A percentile compares a stretch with the other conserved stretches of the same genome.
Conservation (phyloP, 1,284 basidiomycete species). For the Malassezia furfur region DNA sequence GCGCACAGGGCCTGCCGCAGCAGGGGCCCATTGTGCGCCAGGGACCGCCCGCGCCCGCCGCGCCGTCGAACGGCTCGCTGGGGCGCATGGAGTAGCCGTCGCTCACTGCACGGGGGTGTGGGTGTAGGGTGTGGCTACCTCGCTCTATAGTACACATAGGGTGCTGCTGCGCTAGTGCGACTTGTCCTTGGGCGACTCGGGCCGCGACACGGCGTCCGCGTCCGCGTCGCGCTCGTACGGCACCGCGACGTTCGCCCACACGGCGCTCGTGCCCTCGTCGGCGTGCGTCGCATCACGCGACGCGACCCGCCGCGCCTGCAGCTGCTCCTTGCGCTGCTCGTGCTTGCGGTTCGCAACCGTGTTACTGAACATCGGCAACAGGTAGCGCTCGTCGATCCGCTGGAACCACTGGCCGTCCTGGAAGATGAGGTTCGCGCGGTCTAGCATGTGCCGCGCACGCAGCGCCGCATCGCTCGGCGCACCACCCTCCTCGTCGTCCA, state of each 20-base stretch:
- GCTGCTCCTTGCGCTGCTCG: conserved; percentile 31
- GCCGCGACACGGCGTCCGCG: too few relatives aligned
- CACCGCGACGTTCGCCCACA: neutral
- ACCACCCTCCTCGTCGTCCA: conserved; percentile 1
- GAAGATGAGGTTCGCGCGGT: conserved; percentile 45
- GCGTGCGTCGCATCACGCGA: neutral
- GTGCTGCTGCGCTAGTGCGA: neutral
- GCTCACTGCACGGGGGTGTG: too few relatives aligned
- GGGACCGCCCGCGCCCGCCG: conserved; percentile 5
- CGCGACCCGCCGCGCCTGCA: conserved; percentile 7
- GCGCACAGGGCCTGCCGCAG: conserved; percentile 34
- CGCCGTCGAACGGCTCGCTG: conserved; percentile 16
- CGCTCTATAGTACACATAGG: neutral
- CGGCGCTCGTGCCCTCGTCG: neutral
- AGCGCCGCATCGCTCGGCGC: neutral
- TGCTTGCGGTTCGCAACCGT: conserved; percentile 50
- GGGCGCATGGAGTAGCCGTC: conserved; percentile 25
- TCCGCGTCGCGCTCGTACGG: conserved; percentile 8
- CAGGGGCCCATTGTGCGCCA: conserved; percentile 40
- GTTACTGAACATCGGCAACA: conserved; percentile 88
- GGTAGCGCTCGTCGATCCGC: conserved; percentile 81
- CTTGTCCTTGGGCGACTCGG: conserved; percentile 1
- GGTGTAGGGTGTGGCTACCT: too few relatives aligned
- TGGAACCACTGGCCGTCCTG: conserved; percentile 83
- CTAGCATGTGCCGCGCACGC: conserved; percentile 27